phyloP scores from a whole-genome alignment of 345 rosid genomes.

The Gossypium turneri region DNA sequence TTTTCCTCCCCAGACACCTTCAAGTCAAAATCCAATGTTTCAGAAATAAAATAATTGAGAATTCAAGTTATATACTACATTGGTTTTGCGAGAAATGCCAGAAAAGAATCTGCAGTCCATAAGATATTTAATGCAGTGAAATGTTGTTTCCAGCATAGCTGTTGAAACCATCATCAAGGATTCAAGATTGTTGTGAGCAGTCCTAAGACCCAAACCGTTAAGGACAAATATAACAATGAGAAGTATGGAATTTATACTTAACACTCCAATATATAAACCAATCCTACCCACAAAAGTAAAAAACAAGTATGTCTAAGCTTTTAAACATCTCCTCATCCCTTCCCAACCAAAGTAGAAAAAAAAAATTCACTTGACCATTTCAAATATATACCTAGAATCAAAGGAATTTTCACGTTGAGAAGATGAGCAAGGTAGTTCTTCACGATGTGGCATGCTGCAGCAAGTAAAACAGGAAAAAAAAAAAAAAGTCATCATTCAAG shows the following conservation, averaged over 20 bases:
- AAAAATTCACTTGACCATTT: background rate
- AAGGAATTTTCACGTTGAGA: slow-evolving; percentile 67
- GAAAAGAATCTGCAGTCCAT: background rate
- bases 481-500: background rate
- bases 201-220: no score
- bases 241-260: background rate
- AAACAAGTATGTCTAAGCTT: background rate
- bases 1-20: slow-evolving; percentile 99
- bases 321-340: background rate
- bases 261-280: background rate
- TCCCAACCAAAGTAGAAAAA: background rate
- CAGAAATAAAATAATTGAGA: slow-evolving; percentile 2
- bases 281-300: background rate
- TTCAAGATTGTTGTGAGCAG: no score
- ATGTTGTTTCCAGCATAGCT: background rate
- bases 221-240: background rate
- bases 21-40: slow-evolving; percentile 12
- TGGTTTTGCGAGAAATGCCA: slow-evolving; percentile 1
- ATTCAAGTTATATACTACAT: background rate
- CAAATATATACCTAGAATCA: slow-evolving; percentile 65
- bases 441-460: slow-evolving; percentile 77
- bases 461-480: slow-evolving; percentile 6
- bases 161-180: background rate
- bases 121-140: slow-evolving; percentile 1
- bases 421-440: slow-evolving; percentile 83